Percentiles rank a stretch among this genome's conserved stretches.
These are phyloP conservation scores for Cystoisospora suis DNA, from an alignment of 169 alveolate species.

Conservation along the genomic window DNA sequence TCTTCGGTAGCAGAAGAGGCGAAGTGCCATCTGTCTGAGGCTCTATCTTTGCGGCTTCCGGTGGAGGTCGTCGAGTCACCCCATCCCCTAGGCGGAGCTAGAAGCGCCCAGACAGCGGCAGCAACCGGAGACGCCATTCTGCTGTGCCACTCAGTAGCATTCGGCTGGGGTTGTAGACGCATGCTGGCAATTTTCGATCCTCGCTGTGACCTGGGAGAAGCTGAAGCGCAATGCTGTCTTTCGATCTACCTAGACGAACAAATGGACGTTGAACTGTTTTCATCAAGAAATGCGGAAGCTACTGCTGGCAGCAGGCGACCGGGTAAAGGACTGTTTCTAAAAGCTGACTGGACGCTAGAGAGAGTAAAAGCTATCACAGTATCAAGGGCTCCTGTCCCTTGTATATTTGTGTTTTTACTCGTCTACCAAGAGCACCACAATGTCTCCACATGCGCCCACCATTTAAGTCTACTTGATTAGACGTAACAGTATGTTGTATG, in stretches of 20 bases:
- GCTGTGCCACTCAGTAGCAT: neutral
- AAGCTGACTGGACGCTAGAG: too few relatives aligned
- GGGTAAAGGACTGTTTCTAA: too few relatives aligned
- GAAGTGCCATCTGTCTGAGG: neutral
- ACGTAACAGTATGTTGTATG: too few relatives aligned
- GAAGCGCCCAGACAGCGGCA: neutral
- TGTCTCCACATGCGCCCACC: too few relatives aligned
- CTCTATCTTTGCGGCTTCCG: slow-evolving; percentile 50
- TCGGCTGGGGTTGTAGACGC: neutral
- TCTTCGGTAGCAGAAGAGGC: neutral
- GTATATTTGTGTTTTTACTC: too few relatives aligned
- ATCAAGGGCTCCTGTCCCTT: too few relatives aligned
- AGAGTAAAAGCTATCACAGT: too few relatives aligned
- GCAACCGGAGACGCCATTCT: neutral
- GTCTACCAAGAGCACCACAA: too few relatives aligned
- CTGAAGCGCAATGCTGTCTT: slow-evolving; percentile 52
- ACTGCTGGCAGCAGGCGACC: slow-evolving; percentile 10
- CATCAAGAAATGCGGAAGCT: neutral
- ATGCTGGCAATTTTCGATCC: slow-evolving; percentile 68
- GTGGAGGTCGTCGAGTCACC: slow-evolving; percentile 53
- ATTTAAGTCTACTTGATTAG: too few relatives aligned
- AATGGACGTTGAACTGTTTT: neutral
- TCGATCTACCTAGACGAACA: slow-evolving; percentile 49
- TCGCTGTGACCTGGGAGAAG: slow-evolving; percentile 62
- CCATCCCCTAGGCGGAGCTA: slow-evolving; percentile 52